A percentile compares a stretch with the other conserved stretches of the same genome.
These are phyloP conservation scores for Nicotiana benthamiana DNA, from an alignment of 257 asterid species.

Conservation along the genomic window DNA sequence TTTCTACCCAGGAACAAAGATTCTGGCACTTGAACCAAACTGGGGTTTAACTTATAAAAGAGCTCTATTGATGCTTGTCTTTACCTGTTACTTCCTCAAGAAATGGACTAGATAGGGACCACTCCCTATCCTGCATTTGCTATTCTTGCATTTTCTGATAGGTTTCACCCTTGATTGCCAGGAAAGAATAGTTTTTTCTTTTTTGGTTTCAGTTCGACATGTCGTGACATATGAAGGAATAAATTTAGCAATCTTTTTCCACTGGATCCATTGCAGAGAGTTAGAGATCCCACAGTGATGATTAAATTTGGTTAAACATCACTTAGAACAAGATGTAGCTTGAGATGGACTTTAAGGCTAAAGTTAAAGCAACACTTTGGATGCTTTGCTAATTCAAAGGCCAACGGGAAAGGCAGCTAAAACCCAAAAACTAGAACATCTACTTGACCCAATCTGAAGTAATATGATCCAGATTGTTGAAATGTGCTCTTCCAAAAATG, in stretches of 20 bases:
- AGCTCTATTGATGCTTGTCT: too few species aligned
- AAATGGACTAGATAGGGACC: too few species aligned
- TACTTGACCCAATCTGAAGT: neutral
- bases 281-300: neutral
- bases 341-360: neutral
- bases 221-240: too few species aligned
- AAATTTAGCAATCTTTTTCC: too few species aligned
- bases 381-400: neutral
- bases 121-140: too few species aligned
- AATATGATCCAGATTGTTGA: neutral
- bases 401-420: neutral
- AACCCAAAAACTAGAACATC: neutral
- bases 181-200: too few species aligned
- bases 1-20: neutral
- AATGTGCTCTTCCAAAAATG: neutral
- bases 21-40: neutral
- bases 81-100: too few species aligned
- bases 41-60: too few species aligned
- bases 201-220: too few species aligned
- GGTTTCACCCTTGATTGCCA: too few species aligned
- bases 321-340: neutral
- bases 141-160: too few species aligned
- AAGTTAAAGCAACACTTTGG: neutral
- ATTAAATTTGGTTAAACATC: neutral
- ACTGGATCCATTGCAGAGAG: neutral